Percentiles rank a stretch among this genome's conserved stretches.
Conservation (phyloP, 371 early-diverging fungal genomes). For the Circinella minor region DNA sequence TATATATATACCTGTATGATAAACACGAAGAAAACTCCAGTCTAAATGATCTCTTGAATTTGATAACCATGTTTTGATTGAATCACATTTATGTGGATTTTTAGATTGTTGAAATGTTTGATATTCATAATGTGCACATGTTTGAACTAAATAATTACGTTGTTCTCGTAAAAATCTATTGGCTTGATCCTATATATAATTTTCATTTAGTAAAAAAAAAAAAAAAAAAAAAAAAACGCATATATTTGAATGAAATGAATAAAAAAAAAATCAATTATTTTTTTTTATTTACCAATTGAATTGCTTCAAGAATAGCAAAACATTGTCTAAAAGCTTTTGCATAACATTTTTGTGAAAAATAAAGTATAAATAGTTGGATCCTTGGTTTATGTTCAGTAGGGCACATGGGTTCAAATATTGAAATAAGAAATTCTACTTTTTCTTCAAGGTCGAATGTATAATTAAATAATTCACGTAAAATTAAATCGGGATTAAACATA, state of each 20-base stretch:
- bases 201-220: too few relatives aligned
- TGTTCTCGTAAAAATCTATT: constrained; percentile 33
- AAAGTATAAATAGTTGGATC: constrained; percentile 20
- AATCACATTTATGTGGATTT: constrained; percentile 31
- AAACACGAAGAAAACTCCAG: constrained; percentile 24
- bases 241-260: too few relatives aligned
- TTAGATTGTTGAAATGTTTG: constrained; percentile 61
- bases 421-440: constrained; percentile 59
- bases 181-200: constrained; percentile 24
- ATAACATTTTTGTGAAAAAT: constrained; percentile 43
- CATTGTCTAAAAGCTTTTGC: constrained; percentile 58
- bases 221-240: too few relatives aligned
- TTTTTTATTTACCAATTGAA: constrained; percentile 68
- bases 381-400: constrained; percentile 34
- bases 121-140: constrained; percentile 60
- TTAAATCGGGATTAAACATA: constrained; percentile 41
- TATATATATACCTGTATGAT: constrained; percentile 26
- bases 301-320: constrained; percentile 73
- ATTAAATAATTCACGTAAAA: constrained; percentile 50
- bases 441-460: constrained; percentile 51
- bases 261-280: too few relatives aligned
- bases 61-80: constrained; percentile 43
- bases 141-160: constrained; percentile 25
- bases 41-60: constrained; percentile 31
- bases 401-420: constrained; percentile 59